Evolutionary conservation across 345 rosid species (phyloP).

Genomic region (Excoecaria cochinchinensis): DNA sequence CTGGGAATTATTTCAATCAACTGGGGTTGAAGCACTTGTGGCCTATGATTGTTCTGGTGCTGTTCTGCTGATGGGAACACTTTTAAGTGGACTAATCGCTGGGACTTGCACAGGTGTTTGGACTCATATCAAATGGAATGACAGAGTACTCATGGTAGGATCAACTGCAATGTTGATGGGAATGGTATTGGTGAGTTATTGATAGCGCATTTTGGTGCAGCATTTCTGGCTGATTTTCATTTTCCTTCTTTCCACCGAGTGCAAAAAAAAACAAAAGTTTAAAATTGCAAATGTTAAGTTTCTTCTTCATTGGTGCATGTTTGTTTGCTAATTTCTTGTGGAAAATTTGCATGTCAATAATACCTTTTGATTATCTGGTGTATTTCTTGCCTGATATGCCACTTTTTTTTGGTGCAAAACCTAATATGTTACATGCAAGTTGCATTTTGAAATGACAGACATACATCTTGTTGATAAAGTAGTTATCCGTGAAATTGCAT

Average conservation of each 20-base stretch:
- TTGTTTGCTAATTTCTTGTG: not conserved
- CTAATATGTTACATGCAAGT: not conserved
- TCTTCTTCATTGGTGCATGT: not conserved
- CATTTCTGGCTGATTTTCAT: not conserved
- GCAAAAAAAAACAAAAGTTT: too few relatives aligned
- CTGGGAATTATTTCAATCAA: conserved; percentile 95
- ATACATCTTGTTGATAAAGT: not conserved
- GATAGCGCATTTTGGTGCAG: not conserved
- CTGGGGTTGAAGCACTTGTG: conserved; percentile 95
- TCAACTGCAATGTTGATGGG: conserved; percentile 96
- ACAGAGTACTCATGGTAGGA: conserved; percentile 75
- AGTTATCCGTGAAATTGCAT: not conserved
- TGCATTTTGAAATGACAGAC: not conserved
- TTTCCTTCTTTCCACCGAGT: not conserved
- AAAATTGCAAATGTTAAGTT: not conserved
- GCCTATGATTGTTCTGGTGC: conserved; percentile 98
- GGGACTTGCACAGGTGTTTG: conserved; percentile 87
- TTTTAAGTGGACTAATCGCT: conserved; percentile 85
- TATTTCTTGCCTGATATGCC: too few relatives aligned
- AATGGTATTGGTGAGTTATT: conserved; percentile 75
- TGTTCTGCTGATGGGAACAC: conserved; percentile 81
- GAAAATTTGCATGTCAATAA: not conserved
- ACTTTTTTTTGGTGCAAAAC: too few relatives aligned
- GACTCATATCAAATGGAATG: conserved; percentile 68
- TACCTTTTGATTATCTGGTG: not conserved